Conservation (phyloP, 768 basidiomycete genomes). For the Trametes maxima region DNA sequence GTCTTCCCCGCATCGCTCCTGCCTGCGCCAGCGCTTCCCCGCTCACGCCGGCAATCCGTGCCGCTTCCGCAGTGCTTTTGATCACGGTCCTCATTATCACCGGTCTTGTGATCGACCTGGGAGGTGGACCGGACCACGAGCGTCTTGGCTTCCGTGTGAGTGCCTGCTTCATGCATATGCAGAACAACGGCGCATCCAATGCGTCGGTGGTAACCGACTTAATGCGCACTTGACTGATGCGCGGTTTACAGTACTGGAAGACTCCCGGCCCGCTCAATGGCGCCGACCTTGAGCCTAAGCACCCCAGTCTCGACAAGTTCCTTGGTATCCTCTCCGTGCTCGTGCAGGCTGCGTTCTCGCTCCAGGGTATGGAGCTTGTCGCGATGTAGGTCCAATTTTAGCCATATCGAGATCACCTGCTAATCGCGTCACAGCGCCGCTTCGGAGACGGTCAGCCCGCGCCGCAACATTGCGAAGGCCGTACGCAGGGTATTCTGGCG, state of each 20-base stretch:
- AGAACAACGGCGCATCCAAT: no score
- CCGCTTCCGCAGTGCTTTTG: constrained; percentile 46
- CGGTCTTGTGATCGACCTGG: constrained; percentile 74
- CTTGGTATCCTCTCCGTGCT: constrained; percentile 45
- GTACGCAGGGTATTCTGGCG: constrained; percentile 79
- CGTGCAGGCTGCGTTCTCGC: constrained; percentile 69
- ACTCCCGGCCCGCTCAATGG: constrained; percentile 61
- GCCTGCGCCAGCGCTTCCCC: not conserved
- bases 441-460: constrained; percentile 76
- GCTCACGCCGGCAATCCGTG: constrained; percentile 11
- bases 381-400: constrained; percentile 49
- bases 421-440: constrained; percentile 50
- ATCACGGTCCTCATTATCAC: constrained; percentile 62
- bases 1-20: constrained; percentile 20
- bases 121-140: constrained; percentile 70
- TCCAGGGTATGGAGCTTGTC: constrained; percentile 77
- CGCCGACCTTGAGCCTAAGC: constrained; percentile 35
- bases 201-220: not conserved
- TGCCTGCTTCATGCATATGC: constrained; percentile 31
- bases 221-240: not conserved
- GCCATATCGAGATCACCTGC: constrained; percentile 20
- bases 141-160: constrained; percentile 68
- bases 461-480: constrained; percentile 77
- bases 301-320: constrained; percentile 43
- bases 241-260: constrained; percentile 56